Base-by-base conservation (phyloP, 2,329 filamentous ascomycete species). In the Alternaria sp. region DNA sequence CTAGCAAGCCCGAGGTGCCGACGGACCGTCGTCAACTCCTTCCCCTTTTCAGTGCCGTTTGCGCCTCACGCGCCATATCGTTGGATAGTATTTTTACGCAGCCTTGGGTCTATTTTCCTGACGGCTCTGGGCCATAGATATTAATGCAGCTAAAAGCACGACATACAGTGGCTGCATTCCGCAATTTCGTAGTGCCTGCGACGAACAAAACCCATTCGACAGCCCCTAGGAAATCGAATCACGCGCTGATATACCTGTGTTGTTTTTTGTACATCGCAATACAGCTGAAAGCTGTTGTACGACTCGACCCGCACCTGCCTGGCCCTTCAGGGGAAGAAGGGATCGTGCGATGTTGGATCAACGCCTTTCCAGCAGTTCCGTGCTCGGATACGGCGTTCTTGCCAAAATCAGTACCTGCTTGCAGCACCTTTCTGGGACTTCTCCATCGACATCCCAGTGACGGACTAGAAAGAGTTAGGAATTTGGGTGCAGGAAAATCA, bases 111-210 rank as follows among this genome's bases (percentile, higher is more conserved):
- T 39, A 36, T 42, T 30, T 46, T 4, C 20, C 22, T 41, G 28
- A 26, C 4, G n/a, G n/a, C 47, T 38, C 34, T 24, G 20, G 26
- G 28, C 41, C 38, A 20, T 22, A 26, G 18, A 22, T 47, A 43
- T 18, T 32, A 26, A 44, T 46, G 53, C 52, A 41, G 38, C 43
- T 51, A 62, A 57, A 61, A 65, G 54, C 62, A 65, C 65, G 65
- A 68, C 65, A 68, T 66, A 39, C 26, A 2, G 60, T 66, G 63
- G 64, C 65, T 58, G 49, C 30, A 24, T 66, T 65, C 53, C 51
- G 62, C 56, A 57, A 64, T 62, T 14, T 8, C 2, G 5, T 3
- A 18, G 6, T 7, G 34, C 18, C 49, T 54, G 30, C 14, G 20
- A 9, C 14, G n/a, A 52, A 58, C 43, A 58, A 47, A 46, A 34